phyloP scores from a whole-genome alignment of 2,329 filamentous ascomycete species.

The Colletotrichum tropicale region DNA sequence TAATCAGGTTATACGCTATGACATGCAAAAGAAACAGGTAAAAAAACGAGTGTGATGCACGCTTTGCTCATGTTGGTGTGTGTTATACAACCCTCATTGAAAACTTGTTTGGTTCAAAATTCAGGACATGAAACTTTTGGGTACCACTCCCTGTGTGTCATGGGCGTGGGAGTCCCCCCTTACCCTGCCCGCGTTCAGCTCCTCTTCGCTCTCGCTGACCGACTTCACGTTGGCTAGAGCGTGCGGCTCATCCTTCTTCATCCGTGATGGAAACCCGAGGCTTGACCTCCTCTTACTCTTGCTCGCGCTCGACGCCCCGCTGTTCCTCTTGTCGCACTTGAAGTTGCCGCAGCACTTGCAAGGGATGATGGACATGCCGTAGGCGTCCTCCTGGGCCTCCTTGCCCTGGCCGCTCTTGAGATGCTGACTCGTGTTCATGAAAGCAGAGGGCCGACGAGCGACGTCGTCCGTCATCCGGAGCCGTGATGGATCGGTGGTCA shows the following conservation, averaged over 20 bases:
- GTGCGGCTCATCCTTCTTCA: background rate
- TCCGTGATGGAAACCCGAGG: background rate
- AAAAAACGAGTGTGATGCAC: background rate
- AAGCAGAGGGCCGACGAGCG: background rate
- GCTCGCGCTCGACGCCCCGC: background rate
- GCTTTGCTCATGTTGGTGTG: background rate
- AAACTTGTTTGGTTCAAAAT: background rate
- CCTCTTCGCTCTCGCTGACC: conserved; percentile 7
- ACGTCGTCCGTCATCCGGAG: background rate
- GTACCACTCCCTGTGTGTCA: background rate
- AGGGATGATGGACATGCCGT: background rate
- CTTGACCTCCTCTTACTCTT: background rate
- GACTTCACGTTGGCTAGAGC: background rate
- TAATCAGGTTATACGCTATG: background rate
- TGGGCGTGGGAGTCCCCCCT: background rate
- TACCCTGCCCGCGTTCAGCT: background rate
- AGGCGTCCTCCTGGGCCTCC: background rate
- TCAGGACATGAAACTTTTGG: background rate
- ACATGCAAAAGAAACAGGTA: background rate
- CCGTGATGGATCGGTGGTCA: conserved; percentile 9
- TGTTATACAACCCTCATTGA: background rate
- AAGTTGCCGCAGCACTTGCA: background rate
- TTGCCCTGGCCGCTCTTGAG: background rate
- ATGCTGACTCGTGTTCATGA: background rate
- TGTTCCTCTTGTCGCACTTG: background rate